phyloP scores from a whole-genome alignment of 2,329 filamentous ascomycete genomes.

The Xylariomycetidae sp. region DNA sequence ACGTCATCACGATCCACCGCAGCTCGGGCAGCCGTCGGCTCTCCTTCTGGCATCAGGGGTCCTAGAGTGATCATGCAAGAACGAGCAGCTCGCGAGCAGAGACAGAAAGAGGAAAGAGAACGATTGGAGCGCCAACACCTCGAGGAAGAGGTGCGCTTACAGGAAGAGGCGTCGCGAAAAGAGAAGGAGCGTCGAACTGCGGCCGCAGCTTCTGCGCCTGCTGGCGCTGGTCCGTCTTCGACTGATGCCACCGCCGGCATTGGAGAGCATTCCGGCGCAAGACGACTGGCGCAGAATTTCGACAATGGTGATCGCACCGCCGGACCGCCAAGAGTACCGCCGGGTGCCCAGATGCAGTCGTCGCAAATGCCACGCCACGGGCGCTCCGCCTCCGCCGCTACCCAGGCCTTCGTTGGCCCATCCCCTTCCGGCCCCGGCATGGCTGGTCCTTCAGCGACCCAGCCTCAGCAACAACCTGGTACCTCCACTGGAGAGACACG shows the following conservation, averaged over 20 bases:
- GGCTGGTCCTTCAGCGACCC: conserved; percentile 28
- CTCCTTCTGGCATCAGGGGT: conserved; percentile 67
- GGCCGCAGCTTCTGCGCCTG: conserved; percentile 46
- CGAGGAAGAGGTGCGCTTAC: conserved; percentile 50
- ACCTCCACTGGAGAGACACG: conserved; percentile 20
- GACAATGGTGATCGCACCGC: conserved; percentile 14
- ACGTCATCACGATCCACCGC: conserved; percentile 40
- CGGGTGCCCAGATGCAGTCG: conserved; percentile 15
- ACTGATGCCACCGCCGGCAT: too few relatives aligned
- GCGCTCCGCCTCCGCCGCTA: conserved; percentile 13
- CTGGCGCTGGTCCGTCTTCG: conserved; percentile 28
- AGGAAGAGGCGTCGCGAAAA: conserved; percentile 51
- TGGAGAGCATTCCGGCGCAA: conserved; percentile 5
- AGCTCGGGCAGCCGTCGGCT: conserved; percentile 48
- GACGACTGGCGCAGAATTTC: conserved; percentile 7
- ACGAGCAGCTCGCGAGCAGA: conserved; percentile 70
- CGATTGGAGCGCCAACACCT: conserved; percentile 52
- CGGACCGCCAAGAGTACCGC: conserved; percentile 13
- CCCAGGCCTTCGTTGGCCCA: conserved; percentile 13
- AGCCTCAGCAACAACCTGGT: conserved; percentile 17
- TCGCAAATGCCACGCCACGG: conserved; percentile 20
- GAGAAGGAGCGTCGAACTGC: conserved; percentile 59
- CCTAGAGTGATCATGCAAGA: conserved; percentile 91
- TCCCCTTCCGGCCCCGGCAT: conserved; percentile 15
- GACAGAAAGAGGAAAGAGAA: conserved; percentile 56